Conservation (phyloP, 2,329 filamentous ascomycete species). For the Talaromyces verruculosus region DNA sequence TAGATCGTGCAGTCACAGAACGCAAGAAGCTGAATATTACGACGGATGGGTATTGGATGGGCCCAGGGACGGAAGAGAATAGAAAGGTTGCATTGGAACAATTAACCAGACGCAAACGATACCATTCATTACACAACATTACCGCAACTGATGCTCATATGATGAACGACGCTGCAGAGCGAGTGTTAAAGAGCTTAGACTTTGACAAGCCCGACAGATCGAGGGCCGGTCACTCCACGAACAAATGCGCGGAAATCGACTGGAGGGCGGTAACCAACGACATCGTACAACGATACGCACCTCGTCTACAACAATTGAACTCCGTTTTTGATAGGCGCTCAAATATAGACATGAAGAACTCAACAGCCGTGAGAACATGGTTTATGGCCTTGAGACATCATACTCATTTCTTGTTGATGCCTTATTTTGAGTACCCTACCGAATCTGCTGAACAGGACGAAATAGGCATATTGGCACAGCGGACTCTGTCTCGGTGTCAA, state of each 20-base stretch:
- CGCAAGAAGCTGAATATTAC: not conserved
- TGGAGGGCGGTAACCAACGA: not conserved
- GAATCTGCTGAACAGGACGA: not conserved
- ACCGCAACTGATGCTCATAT: not conserved
- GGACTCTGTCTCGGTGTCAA: not conserved
- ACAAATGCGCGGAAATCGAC: not conserved
- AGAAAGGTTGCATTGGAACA: not conserved
- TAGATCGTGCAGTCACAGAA: not conserved
- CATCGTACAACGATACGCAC: constrained; percentile 11
- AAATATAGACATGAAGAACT: constrained; percentile 35
- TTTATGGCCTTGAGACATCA: constrained; percentile 2
- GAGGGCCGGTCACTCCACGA: not conserved
- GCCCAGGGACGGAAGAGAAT: not conserved
- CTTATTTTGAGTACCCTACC: constrained; percentile 5
- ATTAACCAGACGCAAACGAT: not conserved
- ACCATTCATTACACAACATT: constrained; percentile 1
- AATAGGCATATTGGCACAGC: not conserved
- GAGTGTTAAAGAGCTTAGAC: not conserved
- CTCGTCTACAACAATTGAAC: not conserved
- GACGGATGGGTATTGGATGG: not conserved
- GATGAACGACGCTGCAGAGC: not conserved
- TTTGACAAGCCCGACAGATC: not conserved
- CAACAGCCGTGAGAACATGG: not conserved
- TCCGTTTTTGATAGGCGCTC: not conserved
- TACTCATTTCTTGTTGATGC: constrained; percentile 8